Conservation (phyloP, 164 flowering plant species). For the Euptelea pleiosperma region DNA sequence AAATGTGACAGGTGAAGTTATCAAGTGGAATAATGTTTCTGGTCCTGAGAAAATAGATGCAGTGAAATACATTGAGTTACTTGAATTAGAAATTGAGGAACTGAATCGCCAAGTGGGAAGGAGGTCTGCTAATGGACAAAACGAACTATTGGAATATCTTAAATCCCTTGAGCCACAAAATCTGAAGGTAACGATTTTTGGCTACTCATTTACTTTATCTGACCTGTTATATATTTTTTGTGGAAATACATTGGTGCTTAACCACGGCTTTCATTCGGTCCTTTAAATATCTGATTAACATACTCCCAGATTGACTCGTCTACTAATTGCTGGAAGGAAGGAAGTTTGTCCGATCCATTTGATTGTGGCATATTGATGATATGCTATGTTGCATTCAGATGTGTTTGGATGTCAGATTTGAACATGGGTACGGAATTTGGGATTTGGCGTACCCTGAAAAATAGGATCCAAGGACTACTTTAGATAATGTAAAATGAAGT, state of each 20-base stretch:
- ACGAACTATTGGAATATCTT: slow-evolving; percentile 85
- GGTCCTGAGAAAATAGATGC: slow-evolving; percentile 94
- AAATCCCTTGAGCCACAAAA: slow-evolving; percentile 96
- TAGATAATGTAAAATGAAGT: too few species aligned
- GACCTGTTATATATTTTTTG: not conserved
- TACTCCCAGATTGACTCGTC: too few species aligned
- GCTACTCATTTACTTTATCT: not conserved
- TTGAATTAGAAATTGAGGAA: slow-evolving; percentile 96
- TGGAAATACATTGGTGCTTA: not conserved
- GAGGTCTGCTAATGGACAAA: slow-evolving; percentile 65
- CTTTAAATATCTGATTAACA: not conserved
- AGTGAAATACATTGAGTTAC: slow-evolving; percentile 82
- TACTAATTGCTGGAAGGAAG: too few species aligned
- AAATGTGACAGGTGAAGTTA: slow-evolving; percentile 92
- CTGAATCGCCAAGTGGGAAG: slow-evolving; percentile 74
- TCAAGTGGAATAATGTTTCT: slow-evolving; percentile 89
- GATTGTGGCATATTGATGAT: too few species aligned
- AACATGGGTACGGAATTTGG: too few species aligned
- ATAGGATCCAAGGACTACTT: too few species aligned
- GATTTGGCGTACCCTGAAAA: too few species aligned
- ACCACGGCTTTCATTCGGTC: not conserved
- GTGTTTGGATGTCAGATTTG: too few species aligned
- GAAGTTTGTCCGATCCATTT: too few species aligned
- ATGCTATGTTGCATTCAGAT: too few species aligned
- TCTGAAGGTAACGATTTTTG: slow-evolving; percentile 55